Conservation (phyloP, 805 yeast species). For the Cyberlindnera nakhonratchasimensis region DNA sequence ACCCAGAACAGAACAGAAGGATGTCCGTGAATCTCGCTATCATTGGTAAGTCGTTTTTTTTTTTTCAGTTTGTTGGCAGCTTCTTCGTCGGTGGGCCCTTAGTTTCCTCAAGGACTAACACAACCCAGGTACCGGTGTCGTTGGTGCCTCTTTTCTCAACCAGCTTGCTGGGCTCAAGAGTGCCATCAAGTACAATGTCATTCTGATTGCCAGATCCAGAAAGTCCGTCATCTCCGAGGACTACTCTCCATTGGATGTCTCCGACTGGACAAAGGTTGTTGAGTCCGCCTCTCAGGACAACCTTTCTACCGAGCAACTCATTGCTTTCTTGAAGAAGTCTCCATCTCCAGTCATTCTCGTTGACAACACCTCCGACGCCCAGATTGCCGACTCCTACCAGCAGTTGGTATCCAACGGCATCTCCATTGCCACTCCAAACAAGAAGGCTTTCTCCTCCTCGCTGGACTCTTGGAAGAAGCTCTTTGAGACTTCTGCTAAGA, state of each 20-base stretch:
- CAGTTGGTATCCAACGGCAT: conserved; percentile 70
- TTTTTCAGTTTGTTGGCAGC: conserved; percentile 3
- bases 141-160: conserved; percentile 85
- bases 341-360: conserved; percentile 76
- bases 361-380: conserved; percentile 89
- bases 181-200: conserved; percentile 66
- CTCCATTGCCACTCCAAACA: conserved; percentile 96
- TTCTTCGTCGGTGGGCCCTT: too few species aligned
- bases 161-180: conserved; percentile 67
- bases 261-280: conserved; percentile 51
- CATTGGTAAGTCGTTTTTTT: conserved; percentile 43
- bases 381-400: conserved; percentile 76
- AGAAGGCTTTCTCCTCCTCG: conserved; percentile 89
- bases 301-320: conserved; percentile 56
- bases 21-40: conserved; percentile 61
- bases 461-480: conserved; percentile 73
- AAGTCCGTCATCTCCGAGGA: conserved; percentile 66
- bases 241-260: conserved; percentile 66
- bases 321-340: conserved; percentile 60
- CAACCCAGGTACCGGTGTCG: conserved; percentile 77
- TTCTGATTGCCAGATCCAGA: conserved; percentile 72
- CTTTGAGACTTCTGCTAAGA: conserved; percentile 49
- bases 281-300: conserved; percentile 40
- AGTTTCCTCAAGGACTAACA: conserved; percentile 3
- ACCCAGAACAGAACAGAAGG: too few species aligned